Base-by-base conservation (phyloP, 495 filamentous ascomycete genomes). In the Podospora australis region DNA sequence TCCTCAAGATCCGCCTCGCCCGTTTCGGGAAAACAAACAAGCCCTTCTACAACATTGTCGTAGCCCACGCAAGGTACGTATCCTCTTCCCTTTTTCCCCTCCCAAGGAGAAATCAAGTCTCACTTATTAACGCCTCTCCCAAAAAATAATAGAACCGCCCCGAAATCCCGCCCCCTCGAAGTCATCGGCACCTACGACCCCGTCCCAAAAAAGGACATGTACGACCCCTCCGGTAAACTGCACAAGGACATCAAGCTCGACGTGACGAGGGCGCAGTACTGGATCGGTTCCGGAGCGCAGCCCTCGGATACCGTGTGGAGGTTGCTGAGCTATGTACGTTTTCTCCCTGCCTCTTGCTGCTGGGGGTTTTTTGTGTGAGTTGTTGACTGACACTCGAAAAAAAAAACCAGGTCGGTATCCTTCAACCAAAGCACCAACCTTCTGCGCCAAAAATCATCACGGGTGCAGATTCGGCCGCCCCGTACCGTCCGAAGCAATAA, bases 11-110 rank as follows among this genome's bases (percentile, higher is more conserved):
- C 65, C 84, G 92, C 43, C 78, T 98, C 57, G 84, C 92, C 41
- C 92, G 92, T 72, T 95, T 97, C 64, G 92, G 94, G 55, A 86
- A 86, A 69, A 80, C 74, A 46, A 87, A 91, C 64, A 59, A 76
- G 21, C 91, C 92, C 2, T 84, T 95, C 62, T 98, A 94, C 78
- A 98, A 98, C 71, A 95, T 98, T 52, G 88, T 97, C 44, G 88
- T 98, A 48, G 78, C 88, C 19, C 90, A 97, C 53, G 91, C 92
- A n/a, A 81, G 91, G 90, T 95, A 79, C 48, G 72, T 66, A 26
- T 43, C 25, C 39, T 20, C 23, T 32, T 35, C 14, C 46, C 46
- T 22, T 35, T 24, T 40, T 17, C 38, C 17, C 20, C 16, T 7
- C 30, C 17, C 10, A 7, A 3, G 40, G 40, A 19, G 2, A 34